Conservation (phyloP, 1,139 yeast genomes). For the Arxiozyma telluris region DNA sequence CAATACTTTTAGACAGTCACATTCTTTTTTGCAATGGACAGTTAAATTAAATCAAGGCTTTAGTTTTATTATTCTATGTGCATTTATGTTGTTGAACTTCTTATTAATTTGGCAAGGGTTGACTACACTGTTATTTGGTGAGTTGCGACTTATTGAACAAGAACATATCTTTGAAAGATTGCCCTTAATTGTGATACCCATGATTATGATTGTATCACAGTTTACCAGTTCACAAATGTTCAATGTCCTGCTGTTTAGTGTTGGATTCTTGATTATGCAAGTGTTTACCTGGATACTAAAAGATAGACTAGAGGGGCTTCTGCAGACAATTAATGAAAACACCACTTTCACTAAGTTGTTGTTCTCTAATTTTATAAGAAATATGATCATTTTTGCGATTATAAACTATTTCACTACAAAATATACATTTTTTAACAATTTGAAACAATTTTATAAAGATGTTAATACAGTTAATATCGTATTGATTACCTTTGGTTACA, state of each 20-base stretch:
- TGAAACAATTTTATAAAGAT: conserved; percentile 1
- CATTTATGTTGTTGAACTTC: conserved; percentile 6
- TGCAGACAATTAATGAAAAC: conserved; percentile 33
- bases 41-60: conserved; percentile 37
- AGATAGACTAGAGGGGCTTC: conserved; percentile 53
- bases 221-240: conserved; percentile 50
- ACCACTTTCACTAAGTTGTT: conserved; percentile 29
- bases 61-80: conserved; percentile 29
- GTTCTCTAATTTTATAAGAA: conserved; percentile 28
- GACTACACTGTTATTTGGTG: conserved; percentile 54
- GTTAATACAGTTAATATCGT: background rate
- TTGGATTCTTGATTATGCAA: conserved; percentile 47
- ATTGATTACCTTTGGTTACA: conserved; percentile 43
- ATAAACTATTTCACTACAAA: conserved; percentile 7
- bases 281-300: conserved; percentile 66
- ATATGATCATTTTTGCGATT: conserved; percentile 8
- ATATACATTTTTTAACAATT: conserved; percentile 1
- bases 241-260: conserved; percentile 32
- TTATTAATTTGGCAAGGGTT: conserved; percentile 25
- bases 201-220: conserved; percentile 56
- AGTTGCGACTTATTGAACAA: conserved; percentile 60
- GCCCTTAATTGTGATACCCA: conserved; percentile 57
- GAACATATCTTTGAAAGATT: conserved; percentile 68
- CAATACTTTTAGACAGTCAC: conserved; percentile 5
- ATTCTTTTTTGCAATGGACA: conserved; percentile 13